Base-by-base conservation (phyloP, 2,329 filamentous ascomycete genomes). In the Elsinoe necatrix region DNA sequence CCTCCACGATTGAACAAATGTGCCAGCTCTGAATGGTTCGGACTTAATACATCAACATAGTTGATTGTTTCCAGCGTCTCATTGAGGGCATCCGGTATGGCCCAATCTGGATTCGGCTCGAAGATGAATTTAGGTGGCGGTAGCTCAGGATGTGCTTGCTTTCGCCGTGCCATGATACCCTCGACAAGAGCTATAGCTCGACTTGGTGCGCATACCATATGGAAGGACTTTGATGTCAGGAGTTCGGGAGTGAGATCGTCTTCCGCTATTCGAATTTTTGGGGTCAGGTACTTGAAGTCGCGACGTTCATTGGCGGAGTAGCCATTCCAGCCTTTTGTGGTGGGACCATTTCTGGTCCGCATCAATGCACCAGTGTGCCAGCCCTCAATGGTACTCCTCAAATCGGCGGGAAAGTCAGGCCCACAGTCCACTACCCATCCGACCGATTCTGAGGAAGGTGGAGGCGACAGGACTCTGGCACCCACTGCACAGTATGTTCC, bases 371-470 rank as follows among this genome's bases (percentile, higher is more conserved):
- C 81, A 1, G 91, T 95, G 14, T 83, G 72, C 91, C 93, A 96
- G 42, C 80, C 78, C 12, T 79, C 72, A 62, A 98, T 83, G 42
- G 80, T 75, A 1, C 77, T 67, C 48, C 80, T 78, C 54, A 95
- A 76, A 11, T 79, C 72, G 0, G 74, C 61, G 0, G 92, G 91
- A 63, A 97, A 97, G 71, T 97, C 93, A 14, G 82, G 85, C 27
- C 93, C 93, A 65, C 84, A 81, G 71, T 98, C 92, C 42, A 97
- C 82, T 60, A 97, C 85, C 91, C 91, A 97, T 61, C 89, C 89
- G 4, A 97, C 82, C 1, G 80, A 78, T 35, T 75, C 77, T 20
- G 89, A 87, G 6, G 71, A 66, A 2, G 83, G 78, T 1, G 88
- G 86, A 1, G 89, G 87, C 3, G 89, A 92, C 68, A 95, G 86